A percentile compares a stretch with the other conserved stretches of the same genome.
Evolutionary conservation across 768 basidiomycete species (phyloP).

Genomic region (Lactifluus subvellereus): DNA sequence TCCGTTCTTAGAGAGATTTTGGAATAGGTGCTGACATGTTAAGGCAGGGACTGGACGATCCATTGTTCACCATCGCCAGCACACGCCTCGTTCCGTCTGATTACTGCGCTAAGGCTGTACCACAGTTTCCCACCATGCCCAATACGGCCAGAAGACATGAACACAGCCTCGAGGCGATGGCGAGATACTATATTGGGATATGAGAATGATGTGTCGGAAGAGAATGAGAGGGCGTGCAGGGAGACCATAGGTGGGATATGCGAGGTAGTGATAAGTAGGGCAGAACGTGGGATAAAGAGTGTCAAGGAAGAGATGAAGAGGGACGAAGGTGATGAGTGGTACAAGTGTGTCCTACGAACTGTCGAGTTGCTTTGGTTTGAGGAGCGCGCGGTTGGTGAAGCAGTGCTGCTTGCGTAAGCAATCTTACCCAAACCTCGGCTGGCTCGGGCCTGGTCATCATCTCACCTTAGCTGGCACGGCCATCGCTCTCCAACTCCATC

Average conservation of each 20-base stretch:
- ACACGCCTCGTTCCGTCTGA: conserved; percentile 76
- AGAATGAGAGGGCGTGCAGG: conserved; percentile 31
- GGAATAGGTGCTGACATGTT: conserved; percentile 3
- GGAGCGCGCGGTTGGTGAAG: conserved; percentile 46
- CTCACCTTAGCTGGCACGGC: background rate
- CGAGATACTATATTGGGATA: conserved; percentile 40
- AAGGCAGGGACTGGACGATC: conserved; percentile 73
- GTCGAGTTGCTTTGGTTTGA: conserved; percentile 58
- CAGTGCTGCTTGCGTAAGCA: conserved; percentile 31
- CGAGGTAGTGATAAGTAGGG: conserved; percentile 38
- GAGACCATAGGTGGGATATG: conserved; percentile 35
- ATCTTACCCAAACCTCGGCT: too few relatives aligned
- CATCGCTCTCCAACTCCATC: background rate
- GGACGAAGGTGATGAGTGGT: conserved; percentile 15
- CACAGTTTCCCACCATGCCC: conserved; percentile 37
- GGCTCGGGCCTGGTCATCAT: too few relatives aligned
- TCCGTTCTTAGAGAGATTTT: background rate
- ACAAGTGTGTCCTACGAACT: conserved; percentile 24
- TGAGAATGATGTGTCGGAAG: conserved; percentile 26
- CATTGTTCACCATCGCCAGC: conserved; percentile 54
- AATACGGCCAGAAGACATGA: conserved; percentile 25
- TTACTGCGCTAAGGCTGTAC: conserved; percentile 64
- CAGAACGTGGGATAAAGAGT: conserved; percentile 47
- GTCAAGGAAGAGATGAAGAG: conserved; percentile 34
- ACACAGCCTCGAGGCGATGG: conserved; percentile 43